A percentile compares a stretch with the other conserved stretches of the same genome.
phyloP scores from a whole-genome alignment of 2,329 filamentous ascomycete species.

The Colletotrichum neosansevieriae region DNA sequence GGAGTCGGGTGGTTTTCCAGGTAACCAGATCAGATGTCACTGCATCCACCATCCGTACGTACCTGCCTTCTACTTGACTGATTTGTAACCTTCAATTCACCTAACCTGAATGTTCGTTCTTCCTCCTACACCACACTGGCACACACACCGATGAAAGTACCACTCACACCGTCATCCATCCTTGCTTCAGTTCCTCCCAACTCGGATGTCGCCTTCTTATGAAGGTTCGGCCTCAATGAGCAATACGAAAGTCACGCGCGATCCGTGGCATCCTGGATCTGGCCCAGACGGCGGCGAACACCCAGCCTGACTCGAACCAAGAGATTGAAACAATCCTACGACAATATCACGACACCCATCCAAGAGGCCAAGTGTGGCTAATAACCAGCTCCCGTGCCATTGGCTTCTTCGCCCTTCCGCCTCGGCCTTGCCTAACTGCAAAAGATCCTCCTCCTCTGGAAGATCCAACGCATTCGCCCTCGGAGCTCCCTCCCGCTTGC shows the following conservation, averaged over 20 bases:
- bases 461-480: constrained; percentile 19
- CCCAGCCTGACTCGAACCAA: background rate
- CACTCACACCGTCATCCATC: background rate
- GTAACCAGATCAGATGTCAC: too few relatives aligned
- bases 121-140: background rate
- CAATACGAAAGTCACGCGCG: background rate
- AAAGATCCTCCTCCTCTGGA: constrained; percentile 11
- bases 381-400: background rate
- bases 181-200: background rate
- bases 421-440: background rate
- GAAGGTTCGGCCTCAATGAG: background rate
- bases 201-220: background rate
- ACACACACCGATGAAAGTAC: background rate
- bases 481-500: constrained; percentile 27
- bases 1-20: too few relatives aligned
- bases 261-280: too few relatives aligned
- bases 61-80: too few relatives aligned
- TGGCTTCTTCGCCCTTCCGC: background rate
- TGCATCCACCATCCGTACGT: too few relatives aligned
- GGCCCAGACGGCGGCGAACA: too few relatives aligned
- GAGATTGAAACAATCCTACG: constrained; percentile 1
- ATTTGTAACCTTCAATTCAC: too few relatives aligned
- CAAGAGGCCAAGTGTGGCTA: background rate
- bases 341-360: background rate
- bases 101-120: too few relatives aligned